phyloP scores from a whole-genome alignment of 352 stramenopile species.

The Globisporangium irregulare region DNA sequence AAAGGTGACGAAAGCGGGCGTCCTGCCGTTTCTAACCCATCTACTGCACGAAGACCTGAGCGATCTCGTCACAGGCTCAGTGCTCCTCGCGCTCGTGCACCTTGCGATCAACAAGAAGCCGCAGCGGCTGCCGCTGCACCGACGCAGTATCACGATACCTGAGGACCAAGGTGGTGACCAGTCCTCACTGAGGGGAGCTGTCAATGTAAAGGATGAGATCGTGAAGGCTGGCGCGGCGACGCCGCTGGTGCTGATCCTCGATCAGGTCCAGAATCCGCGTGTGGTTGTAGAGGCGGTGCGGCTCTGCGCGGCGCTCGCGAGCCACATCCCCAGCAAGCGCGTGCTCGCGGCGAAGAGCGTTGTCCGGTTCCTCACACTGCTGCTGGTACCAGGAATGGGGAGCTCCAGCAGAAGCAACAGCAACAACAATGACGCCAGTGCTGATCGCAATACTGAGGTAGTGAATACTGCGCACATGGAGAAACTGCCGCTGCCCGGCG shows the following conservation, averaged over 20 bases:
- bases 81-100: slow-evolving; percentile 64
- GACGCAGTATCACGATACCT: neutral
- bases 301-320: slow-evolving; percentile 52
- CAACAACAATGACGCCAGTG: neutral
- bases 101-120: slow-evolving; percentile 56
- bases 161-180: too few relatives aligned
- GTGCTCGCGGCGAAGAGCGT: slow-evolving; percentile 62
- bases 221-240: slow-evolving; percentile 44
- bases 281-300: slow-evolving; percentile 55
- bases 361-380: slow-evolving; percentile 42
- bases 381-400: slow-evolving; percentile 29
- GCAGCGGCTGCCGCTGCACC: slow-evolving; percentile 16
- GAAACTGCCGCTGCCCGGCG: slow-evolving; percentile 36
- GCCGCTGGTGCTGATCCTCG: slow-evolving; percentile 52
- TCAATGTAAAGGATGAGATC: slow-evolving; percentile 65
- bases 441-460: slow-evolving; percentile 11
- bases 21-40: slow-evolving; percentile 61
- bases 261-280: slow-evolving; percentile 42
- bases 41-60: slow-evolving; percentile 52
- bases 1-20: slow-evolving; percentile 45
- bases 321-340: slow-evolving; percentile 59
- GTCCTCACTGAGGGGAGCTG: neutral
- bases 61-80: slow-evolving; percentile 59
- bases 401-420: neutral
- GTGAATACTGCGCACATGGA: slow-evolving; percentile 30